A percentile compares a stretch with the other conserved stretches of the same genome.
Evolutionary conservation across 116 monocot genomes (phyloP).

Genomic region (Phalaenopsis hybrid): DNA sequence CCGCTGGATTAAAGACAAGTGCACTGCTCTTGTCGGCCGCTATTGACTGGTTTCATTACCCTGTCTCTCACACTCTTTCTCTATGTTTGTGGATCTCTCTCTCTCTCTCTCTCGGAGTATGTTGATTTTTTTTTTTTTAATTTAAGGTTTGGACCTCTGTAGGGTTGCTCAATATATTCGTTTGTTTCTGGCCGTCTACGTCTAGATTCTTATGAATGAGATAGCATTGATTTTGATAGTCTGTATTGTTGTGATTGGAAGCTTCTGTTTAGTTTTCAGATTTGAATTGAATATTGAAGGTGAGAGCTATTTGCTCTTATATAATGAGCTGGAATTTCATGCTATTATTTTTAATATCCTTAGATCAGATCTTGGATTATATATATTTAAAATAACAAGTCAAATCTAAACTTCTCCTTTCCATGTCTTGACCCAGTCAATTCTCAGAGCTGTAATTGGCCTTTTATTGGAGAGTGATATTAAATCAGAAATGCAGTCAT

Average conservation of each 20-base stretch:
- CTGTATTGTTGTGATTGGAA: not conserved
- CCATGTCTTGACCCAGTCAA: no score
- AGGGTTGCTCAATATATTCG: not conserved
- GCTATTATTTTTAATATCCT: not conserved
- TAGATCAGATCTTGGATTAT: not conserved
- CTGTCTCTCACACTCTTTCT: not conserved
- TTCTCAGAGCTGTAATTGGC: no score
- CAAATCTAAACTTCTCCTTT: no score
- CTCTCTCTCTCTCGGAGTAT: not conserved
- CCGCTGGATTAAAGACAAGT: constrained; percentile 40
- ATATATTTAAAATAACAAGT: no score
- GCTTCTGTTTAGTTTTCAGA: not conserved
- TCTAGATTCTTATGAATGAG: not conserved
- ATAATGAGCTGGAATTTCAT: not conserved
- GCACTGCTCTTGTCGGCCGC: constrained; percentile 26
- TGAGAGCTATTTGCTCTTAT: not conserved
- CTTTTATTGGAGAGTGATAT: no score
- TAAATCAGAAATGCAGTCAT: no score
- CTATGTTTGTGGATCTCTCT: not conserved
- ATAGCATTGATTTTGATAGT: not conserved
- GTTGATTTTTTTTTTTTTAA: not conserved
- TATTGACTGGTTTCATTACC: not conserved
- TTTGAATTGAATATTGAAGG: constrained; percentile 4
- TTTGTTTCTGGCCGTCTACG: not conserved
- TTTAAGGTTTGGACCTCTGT: not conserved